Conservation (phyloP, 805 yeast species). For the Zygosaccharomyces bisporus region DNA sequence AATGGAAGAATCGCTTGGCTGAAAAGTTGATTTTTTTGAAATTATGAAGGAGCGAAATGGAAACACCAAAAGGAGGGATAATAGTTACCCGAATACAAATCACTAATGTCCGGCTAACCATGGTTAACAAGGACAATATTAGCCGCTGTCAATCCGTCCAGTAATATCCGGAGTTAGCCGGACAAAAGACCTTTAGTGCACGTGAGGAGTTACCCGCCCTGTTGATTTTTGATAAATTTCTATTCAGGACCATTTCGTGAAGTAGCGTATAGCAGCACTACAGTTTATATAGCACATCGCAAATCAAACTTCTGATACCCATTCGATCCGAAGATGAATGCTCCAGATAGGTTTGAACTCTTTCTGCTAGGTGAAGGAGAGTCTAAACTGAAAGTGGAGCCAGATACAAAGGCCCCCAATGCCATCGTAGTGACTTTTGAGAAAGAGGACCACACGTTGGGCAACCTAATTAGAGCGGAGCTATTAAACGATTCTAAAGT, state of each 20-base stretch:
- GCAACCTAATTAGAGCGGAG: conserved; percentile 83
- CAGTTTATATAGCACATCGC: background rate
- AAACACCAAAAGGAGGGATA: background rate
- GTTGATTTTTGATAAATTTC: background rate
- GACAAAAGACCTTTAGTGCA: background rate
- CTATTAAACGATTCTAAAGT: conserved; percentile 82
- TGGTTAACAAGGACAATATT: background rate
- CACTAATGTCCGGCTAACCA: background rate
- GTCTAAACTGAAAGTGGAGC: conserved; percentile 83
- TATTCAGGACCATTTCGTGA: too few species aligned
- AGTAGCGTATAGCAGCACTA: too few species aligned
- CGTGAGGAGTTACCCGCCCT: background rate
- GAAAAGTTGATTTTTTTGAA: background rate
- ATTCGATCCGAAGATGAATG: conserved; percentile 62
- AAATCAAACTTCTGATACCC: background rate
- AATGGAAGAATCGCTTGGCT: background rate
- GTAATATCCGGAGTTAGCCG: background rate
- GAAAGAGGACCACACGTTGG: conserved; percentile 96
- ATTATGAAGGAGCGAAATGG: background rate
- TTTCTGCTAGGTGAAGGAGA: conserved; percentile 97
- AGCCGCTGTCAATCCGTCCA: background rate
- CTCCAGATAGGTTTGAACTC: conserved; percentile 98
- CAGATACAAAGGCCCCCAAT: conserved; percentile 93
- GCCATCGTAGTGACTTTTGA: conserved; percentile 91
- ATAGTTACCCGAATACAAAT: background rate